Evolutionary conservation across 2,329 filamentous ascomycete genomes (phyloP), one percentile per base, ranked within the genome.

Genomic region (Fusarium solani-melongenae): DNA sequence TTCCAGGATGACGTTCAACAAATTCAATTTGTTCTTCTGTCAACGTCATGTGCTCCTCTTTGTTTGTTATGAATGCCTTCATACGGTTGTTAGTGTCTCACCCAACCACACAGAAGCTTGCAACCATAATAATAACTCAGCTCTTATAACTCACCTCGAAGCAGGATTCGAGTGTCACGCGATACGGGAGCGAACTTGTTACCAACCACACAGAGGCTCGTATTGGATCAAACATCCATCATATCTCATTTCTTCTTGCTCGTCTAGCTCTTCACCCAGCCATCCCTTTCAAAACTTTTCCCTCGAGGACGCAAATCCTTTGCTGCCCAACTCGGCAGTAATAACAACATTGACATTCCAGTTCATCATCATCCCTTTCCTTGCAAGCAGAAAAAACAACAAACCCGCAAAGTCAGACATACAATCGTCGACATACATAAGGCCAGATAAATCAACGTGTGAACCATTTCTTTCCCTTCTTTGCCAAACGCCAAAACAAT

Each of bases 401-500:
- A 51, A 22, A 49, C n/a, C 49, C 36, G 46, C 31, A 51, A 51
- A 14, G 46, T 56, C 53, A 56, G 39, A 61, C 58, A 62, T 70
- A 22, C 49, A 61, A 51, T 60, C 49, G 24, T 64, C 51, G n/a
- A 27, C 27, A 36, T 67, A 70, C 51, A 74, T 39, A 31, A 31
- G 29, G 29, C 9, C 29, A 31, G 29, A 31, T 31, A 62, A 64
- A 49, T 17, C 27, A 59, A 51, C 49, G 38, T 65, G 44, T 74
- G 39, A 66, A 63, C 39, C 59, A 33, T 27, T 36, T 67, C 36
- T 70, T 49, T 53, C 59, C 31, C 70, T 55, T 67, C 57, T 49
- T 73, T 64, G 46, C 70, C 59, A 46, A 74, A 74, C 72, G 72
- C 72, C 72, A 63, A 72, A 72, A 56, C 44, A 74, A 72, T 74